phyloP scores from a whole-genome alignment of 1,284 basidiomycete species.

The Cryptococcus maquisensis region DNA sequence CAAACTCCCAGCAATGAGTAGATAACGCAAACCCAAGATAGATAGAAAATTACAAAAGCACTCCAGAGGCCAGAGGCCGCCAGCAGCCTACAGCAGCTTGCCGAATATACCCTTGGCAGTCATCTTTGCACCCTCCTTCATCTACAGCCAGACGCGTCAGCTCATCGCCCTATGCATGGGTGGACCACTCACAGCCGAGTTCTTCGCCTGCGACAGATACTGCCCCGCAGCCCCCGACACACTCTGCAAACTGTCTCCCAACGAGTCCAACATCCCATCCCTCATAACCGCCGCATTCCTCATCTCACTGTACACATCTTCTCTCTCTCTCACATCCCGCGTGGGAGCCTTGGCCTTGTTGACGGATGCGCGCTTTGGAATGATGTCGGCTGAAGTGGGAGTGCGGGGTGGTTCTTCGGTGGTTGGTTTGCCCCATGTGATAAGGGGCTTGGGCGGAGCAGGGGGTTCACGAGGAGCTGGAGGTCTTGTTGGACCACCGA shows the following conservation, averaged over 20 bases:
- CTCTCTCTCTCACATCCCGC: conserved; percentile 32
- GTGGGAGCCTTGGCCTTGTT: conserved; percentile 20
- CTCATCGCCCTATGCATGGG: not conserved
- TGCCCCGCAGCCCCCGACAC: conserved; percentile 33
- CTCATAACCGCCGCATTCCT: conserved; percentile 33
- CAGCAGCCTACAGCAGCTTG: conserved; percentile 16
- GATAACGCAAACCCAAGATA: too few species aligned
- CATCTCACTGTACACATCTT: conserved; percentile 43
- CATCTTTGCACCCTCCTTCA: conserved; percentile 46
- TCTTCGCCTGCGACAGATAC: conserved; percentile 38
- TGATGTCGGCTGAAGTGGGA: conserved; percentile 12
- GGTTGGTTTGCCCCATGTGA: conserved; percentile 43
- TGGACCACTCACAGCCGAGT: conserved; percentile 40
- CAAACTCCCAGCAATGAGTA: too few species aligned
- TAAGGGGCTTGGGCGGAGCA: conserved; percentile 36
- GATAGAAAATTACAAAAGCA: too few species aligned
- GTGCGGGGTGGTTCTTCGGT: conserved; percentile 19
- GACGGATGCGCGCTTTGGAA: conserved; percentile 30
- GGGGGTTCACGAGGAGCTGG: conserved; percentile 28
- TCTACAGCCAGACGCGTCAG: conserved; percentile 11
- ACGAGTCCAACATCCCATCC: conserved; percentile 31
- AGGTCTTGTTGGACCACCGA: conserved; percentile 45
- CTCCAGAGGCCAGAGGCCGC: too few species aligned
- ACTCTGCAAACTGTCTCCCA: conserved; percentile 38
- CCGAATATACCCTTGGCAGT: conserved; percentile 38